A percentile compares a stretch with the other conserved stretches of the same genome.
These are phyloP conservation scores for Bipolaris gigantea DNA, from an alignment of 2,329 filamentous ascomycete species.

Conservation along the genomic window DNA sequence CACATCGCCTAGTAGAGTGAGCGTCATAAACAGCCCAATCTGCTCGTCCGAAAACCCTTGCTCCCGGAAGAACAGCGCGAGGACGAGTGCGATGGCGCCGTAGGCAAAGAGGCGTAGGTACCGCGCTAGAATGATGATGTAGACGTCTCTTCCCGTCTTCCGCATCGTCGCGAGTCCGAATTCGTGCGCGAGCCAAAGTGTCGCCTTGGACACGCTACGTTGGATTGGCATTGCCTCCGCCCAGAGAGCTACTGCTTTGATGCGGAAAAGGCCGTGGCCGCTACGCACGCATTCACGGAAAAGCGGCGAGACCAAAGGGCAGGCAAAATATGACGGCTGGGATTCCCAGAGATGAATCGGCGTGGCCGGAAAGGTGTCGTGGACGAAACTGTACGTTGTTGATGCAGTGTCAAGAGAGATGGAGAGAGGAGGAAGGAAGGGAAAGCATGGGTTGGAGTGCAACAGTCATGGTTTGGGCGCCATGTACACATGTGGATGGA, in stretches of 20 bases:
- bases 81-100: conserved; percentile 41
- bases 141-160: conserved; percentile 32
- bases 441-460: not conserved
- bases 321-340: not conserved
- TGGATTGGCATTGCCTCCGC: conserved; percentile 21
- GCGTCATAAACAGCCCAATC: conserved; percentile 47
- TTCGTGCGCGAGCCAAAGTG: conserved; percentile 32
- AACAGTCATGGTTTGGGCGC: not conserved
- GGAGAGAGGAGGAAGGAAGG: not conserved
- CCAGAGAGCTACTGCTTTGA: not conserved
- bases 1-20: conserved; percentile 46
- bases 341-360: not conserved
- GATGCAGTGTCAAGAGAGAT: not conserved
- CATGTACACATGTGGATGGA: not conserved
- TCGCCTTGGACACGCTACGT: conserved; percentile 8
- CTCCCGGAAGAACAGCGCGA: conserved; percentile 43
- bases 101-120: conserved; percentile 44
- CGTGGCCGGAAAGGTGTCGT: not conserved
- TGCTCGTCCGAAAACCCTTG: conserved; percentile 41
- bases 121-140: conserved; percentile 42
- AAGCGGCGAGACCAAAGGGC: not conserved
- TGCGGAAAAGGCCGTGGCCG: not conserved
- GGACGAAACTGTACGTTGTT: not conserved
- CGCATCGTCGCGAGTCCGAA: conserved; percentile 36
- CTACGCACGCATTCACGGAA: conserved; percentile 7